Conservation (phyloP, 345 rosid genomes). For the Lepidium didymum region DNA sequence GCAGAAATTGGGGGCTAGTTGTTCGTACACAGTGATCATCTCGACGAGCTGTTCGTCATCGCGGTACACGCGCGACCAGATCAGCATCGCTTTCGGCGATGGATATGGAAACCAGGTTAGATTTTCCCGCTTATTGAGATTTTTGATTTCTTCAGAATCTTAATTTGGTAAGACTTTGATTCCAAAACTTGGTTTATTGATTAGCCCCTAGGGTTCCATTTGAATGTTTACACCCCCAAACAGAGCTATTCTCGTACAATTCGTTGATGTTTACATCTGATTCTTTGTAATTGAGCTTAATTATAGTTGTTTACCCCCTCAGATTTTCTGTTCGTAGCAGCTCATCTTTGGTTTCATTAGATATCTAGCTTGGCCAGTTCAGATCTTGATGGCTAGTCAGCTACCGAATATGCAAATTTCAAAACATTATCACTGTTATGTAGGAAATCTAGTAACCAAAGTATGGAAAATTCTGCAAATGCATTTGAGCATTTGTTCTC, state of each 20-base stretch:
- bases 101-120: slow-evolving; percentile 90
- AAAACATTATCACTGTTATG: background rate
- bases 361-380: background rate
- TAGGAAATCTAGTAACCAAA: background rate
- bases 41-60: slow-evolving; percentile 85
- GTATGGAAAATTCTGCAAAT: background rate
- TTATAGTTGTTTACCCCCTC: background rate
- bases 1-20: slow-evolving; percentile 44
- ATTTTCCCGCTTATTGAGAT: background rate
- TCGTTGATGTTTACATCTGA: background rate
- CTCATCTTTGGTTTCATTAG: background rate
- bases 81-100: slow-evolving; percentile 84
- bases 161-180: background rate
- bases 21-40: slow-evolving; percentile 56
- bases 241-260: background rate
- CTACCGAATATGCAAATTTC: background rate
- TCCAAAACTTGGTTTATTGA: background rate
- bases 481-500: background rate
- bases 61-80: slow-evolving; percentile 70
- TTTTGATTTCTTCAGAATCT: background rate
- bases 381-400: background rate
- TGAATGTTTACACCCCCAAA: background rate
- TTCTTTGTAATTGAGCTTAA: background rate
- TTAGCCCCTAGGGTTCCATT: slow-evolving; percentile 10
- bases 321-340: background rate